Conservation (phyloP, 2,329 filamentous ascomycete species). For the Phialemoniopsis sp. region DNA sequence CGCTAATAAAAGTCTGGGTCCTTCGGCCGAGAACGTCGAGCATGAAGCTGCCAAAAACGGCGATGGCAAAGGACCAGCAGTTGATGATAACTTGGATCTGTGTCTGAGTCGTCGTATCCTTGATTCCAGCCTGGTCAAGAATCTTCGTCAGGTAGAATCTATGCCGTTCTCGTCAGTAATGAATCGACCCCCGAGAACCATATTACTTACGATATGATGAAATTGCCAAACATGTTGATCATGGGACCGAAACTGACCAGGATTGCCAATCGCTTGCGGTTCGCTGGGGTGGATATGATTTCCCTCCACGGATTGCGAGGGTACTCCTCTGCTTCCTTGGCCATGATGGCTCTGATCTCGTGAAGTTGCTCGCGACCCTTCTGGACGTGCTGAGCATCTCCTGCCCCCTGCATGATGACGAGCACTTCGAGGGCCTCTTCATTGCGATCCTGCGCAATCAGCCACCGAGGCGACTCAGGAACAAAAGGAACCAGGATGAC, state of each 20-base stretch:
- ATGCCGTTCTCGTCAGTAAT: too few relatives aligned
- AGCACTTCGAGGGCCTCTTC: slow-evolving; percentile 2
- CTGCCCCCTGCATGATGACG: not conserved
- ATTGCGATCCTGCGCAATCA: slow-evolving; percentile 10
- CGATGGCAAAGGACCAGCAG: slow-evolving; percentile 26
- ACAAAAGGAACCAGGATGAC: slow-evolving; percentile 16
- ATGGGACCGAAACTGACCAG: slow-evolving; percentile 17
- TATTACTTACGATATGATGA: slow-evolving; percentile 23
- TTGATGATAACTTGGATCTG: slow-evolving; percentile 28
- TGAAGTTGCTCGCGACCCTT: too few relatives aligned
- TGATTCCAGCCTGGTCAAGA: slow-evolving; percentile 22
- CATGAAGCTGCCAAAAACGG: too few relatives aligned
- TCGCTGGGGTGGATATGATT: slow-evolving; percentile 16
- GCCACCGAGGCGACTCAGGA: slow-evolving; percentile 20
- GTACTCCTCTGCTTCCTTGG: slow-evolving; percentile 15
- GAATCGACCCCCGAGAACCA: slow-evolving; percentile 10
- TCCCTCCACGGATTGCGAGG: slow-evolving; percentile 19
- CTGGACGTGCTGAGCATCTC: not conserved
- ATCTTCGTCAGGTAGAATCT: slow-evolving; percentile 22
- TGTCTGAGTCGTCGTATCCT: slow-evolving; percentile 13
- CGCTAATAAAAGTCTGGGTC: slow-evolving; percentile 15
- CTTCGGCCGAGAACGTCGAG: slow-evolving; percentile 25
- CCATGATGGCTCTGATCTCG: slow-evolving; percentile 17
- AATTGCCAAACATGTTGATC: slow-evolving; percentile 23
- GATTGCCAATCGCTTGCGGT: slow-evolving; percentile 17